Base-by-base conservation (phyloP, 2,329 filamentous ascomycete genomes). In the Aureobasidium leucospermi region DNA sequence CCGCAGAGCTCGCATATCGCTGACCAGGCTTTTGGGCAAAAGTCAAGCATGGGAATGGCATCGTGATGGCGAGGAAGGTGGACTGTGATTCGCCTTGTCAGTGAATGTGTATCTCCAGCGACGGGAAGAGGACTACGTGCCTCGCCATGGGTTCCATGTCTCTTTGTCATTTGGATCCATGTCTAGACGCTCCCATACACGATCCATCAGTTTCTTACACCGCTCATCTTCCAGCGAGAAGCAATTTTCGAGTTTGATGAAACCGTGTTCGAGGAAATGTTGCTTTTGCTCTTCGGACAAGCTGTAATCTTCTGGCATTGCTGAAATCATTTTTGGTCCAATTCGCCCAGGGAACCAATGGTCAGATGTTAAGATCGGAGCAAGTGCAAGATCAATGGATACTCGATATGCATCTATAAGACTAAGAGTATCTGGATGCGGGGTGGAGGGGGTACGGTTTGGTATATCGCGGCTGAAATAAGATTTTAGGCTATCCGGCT, bases 1-100 rank as follows among this genome's bases (percentile, higher is more conserved):
- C 85, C 85, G 60, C 85, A 80, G 9, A 89, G 78, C 69, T 86
- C 81, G 69, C 81, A 84, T 62, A 88, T 87, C 16, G 84, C 85
- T 0, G 76, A 73, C 85, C 85, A 89, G 2, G 84, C 85, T 62
- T 80, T 81, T 0, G 86, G 86, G 0, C 85, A 82, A 64, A 88
- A 84, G 0, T 73, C 72, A 4, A 41, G 52, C 41, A 56, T 56
- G 16, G 52, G 52, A 1, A 56, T 29, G 1, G 52, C 41, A 9
- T 45, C 16, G 19, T 56, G 52, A 10, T 45, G 45, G 11, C 41
- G 52, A 28, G 52, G 52, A n/a, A 56, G 52, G 1, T 76, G 72
- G 43, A 80, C 79, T 60, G 79, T 72, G 85, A 82, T 34, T 73
- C 69, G n/a, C 73, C 72, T 74, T 0, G 84, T 84, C 85, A 89